Percentiles rank a stretch among this genome's conserved stretches.
phyloP scores from a whole-genome alignment of 306 rosid genomes.

The Neltuma alba region DNA sequence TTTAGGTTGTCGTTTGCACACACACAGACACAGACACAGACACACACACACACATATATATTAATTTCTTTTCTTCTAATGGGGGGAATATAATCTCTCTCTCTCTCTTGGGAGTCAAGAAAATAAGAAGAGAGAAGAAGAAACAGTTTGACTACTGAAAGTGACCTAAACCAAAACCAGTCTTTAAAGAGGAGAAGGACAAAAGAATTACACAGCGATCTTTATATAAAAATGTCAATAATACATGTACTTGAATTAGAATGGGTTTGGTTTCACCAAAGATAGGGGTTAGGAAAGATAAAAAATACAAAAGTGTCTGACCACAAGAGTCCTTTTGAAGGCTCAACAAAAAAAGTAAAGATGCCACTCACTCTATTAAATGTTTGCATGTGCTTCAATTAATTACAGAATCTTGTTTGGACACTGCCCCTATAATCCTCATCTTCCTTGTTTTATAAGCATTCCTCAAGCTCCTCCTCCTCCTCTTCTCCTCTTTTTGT shows the following conservation, averaged over 20 bases:
- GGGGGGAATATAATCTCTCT: slow-evolving; percentile 12
- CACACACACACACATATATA: neutral
- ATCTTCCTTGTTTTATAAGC: slow-evolving; percentile 64
- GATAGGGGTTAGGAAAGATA: neutral
- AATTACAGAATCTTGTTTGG: slow-evolving; percentile 62
- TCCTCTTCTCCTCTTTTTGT: slow-evolving; percentile 42
- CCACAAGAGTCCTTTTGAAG: slow-evolving; percentile 64
- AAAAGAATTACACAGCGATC: slow-evolving; percentile 51
- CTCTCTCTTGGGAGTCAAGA: neutral
- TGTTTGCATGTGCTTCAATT: slow-evolving; percentile 75
- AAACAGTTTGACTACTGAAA: slow-evolving; percentile 50
- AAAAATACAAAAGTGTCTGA: slow-evolving; percentile 56
- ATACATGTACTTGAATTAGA: slow-evolving; percentile 38
- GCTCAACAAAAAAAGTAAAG: slow-evolving; percentile 84
- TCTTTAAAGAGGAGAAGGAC: slow-evolving; percentile 53
- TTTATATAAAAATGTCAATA: slow-evolving; percentile 18
- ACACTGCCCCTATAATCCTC: slow-evolving; percentile 13
- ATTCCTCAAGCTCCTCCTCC: slow-evolving; percentile 42
- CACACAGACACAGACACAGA: no score
- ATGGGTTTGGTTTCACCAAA: slow-evolving; percentile 39
- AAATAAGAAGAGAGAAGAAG: neutral
- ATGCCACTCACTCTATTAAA: slow-evolving; percentile 55
- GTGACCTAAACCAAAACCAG: slow-evolving; percentile 66
- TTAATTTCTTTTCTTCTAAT: slow-evolving; percentile 38
- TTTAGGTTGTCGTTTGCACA: slow-evolving; percentile 21